phyloP scores from a whole-genome alignment of 768 basidiomycete species.

The Kwoniella dendrophila region DNA sequence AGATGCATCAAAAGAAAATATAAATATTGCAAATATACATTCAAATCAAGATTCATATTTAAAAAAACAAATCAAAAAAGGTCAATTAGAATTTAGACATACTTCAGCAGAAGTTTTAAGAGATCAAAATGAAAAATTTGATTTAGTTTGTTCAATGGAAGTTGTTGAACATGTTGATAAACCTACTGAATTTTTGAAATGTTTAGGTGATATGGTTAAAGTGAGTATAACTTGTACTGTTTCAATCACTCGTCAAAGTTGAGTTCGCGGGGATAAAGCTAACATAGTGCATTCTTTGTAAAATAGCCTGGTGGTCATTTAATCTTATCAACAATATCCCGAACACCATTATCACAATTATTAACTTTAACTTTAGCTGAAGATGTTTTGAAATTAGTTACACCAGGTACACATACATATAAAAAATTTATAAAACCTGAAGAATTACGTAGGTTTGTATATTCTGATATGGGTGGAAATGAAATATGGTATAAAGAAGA shows the following conservation, averaged over 20 bases:
- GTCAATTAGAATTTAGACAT: conserved; percentile 68
- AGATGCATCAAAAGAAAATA: conserved; percentile 86
- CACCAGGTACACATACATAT: conserved; percentile 86
- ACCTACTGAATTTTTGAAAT: conserved; percentile 76
- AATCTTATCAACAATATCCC: conserved; percentile 91
- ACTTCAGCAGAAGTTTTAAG: conserved; percentile 75
- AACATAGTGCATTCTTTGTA: not conserved
- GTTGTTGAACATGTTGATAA: conserved; percentile 97
- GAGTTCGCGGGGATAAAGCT: no score
- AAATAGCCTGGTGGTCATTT: conserved; percentile 89
- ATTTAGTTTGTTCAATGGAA: conserved; percentile 96
- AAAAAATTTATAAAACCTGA: conserved; percentile 84
- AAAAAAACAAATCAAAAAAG: conserved; percentile 26
- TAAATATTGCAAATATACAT: conserved; percentile 79
- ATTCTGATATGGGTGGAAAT: conserved; percentile 59
- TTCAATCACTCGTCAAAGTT: not conserved
- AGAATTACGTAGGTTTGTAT: conserved; percentile 83
- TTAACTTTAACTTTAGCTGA: conserved; percentile 79
- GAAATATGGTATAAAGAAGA: conserved; percentile 46
- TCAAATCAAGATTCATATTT: conserved; percentile 75
- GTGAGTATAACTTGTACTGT: no score
- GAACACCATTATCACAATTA: conserved; percentile 73
- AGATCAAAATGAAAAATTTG: conserved; percentile 67
- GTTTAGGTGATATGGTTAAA: conserved; percentile 83
- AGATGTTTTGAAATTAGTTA: conserved; percentile 74